Base-by-base conservation (phyloP, 75 land plant genomes). In the Isoetes taiwanensis region DNA sequence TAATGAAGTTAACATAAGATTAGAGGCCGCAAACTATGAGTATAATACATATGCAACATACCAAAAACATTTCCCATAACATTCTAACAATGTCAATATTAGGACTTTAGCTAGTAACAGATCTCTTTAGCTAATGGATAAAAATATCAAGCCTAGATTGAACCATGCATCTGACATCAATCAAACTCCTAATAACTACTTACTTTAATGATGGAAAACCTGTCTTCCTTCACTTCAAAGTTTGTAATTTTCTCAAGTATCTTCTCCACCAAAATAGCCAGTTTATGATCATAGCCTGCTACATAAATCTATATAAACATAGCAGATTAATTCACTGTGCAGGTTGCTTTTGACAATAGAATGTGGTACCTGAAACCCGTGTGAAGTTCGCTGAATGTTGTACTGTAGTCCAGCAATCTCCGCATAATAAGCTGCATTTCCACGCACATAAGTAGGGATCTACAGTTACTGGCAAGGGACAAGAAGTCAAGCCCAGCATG, bases 401-500 rank as follows among this genome's bases (percentile, higher is more conserved):
- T 93, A 93, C 43, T 64, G 56, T 32, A 93, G 78, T 48, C 98
- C 95, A 71, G 98, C 98, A 79, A 93, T 81, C 56, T 81, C 76
- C 25, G 98, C 98, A 87, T 83, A 76, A 67, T 93, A 93, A 59
- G 95, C 98, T 91, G 95, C 57, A 56, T 9, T n/a, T n/a, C n/a
- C 38, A 9, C 9, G 38, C 38, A 37, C 14, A 37, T 14, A 9
- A 14, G 38, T 37, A 37, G 14, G 38, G 14, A 37, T 37, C 11
- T 37, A 9, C 11, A 37, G 38, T 9, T 37, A 9, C 14, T 37
- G 14, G 38, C 14, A 14, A 37, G n/a, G n/a, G n/a, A n/a, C n/a
- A n/a, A n/a, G n/a, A n/a, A n/a, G n/a, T n/a, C n/a, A n/a, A n/a
- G n/a, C n/a, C n/a, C n/a, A n/a, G n/a, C n/a, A n/a, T n/a, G n/a